Conservation (phyloP, 164 flowering plant species). For the Stephania yunnanensis region DNA sequence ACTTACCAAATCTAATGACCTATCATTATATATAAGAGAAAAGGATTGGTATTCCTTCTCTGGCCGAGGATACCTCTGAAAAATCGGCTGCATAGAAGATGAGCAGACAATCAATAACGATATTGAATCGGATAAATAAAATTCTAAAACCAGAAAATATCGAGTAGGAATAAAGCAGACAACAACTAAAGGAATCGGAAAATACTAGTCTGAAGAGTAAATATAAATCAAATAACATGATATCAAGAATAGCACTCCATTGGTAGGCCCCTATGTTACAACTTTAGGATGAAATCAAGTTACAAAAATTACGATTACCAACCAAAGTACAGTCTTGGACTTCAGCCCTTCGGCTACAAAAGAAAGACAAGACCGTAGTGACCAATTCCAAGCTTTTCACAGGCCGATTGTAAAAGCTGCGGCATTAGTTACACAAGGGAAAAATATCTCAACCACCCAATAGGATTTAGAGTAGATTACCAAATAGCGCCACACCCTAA, state of each 20-base stretch:
- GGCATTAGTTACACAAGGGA: too few species aligned
- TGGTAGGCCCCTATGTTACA: too few species aligned
- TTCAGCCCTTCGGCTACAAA: too few species aligned
- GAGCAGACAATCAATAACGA: conserved; percentile 9
- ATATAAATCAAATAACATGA: not conserved
- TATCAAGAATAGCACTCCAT: not conserved
- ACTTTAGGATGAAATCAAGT: too few species aligned
- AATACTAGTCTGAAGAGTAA: not conserved
- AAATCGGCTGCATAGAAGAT: conserved; percentile 60
- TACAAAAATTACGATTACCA: too few species aligned
- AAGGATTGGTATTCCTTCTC: conserved; percentile 97
- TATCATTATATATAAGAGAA: conserved; percentile 82
- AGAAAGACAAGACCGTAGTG: too few species aligned
- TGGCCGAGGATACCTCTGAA: conserved; percentile 94
- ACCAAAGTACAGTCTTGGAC: too few species aligned
- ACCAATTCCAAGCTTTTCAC: too few species aligned
- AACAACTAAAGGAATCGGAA: not conserved
- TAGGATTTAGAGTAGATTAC: too few species aligned
- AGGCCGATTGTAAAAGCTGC: too few species aligned
- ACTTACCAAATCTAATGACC: conserved; percentile 84
- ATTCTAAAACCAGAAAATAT: not conserved
- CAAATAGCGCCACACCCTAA: too few species aligned
- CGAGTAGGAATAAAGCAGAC: not conserved
- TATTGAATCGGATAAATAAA: not conserved
- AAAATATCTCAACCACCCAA: too few species aligned